Evolutionary conservation across 2,329 filamentous ascomycete species (phyloP), one percentile per base, ranked within the genome.

Genomic region (Aschersonia sp.): DNA sequence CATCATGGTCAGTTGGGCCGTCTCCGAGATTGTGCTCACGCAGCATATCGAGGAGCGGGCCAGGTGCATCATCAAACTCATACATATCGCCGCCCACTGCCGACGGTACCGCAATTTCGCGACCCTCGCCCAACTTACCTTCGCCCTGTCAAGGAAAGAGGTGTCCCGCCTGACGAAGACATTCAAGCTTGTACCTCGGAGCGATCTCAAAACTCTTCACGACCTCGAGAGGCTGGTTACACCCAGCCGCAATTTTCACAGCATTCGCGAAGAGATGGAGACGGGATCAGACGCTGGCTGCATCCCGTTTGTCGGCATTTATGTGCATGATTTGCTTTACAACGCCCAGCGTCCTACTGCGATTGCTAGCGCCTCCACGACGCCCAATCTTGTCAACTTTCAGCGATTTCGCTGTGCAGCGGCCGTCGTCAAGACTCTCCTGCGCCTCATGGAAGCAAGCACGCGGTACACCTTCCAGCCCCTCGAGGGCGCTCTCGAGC

Each of bases 1-100:
- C 62, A 78, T 92, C 53, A 85, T 90, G 68, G 85, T 89, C 51
- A 90, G 90, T 62, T 92, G 86, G 86, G 82, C 79, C 31, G 76
- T 88, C 31, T 90, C 85, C 1, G 84, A 90, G 62, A 77, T 85
- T 53, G 75, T 92, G 7, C 71, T 92, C 44, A 92, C 85, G 0
- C 76, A 82, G 53, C 69, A 81, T 48, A 64, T 82, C 9, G 78
- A 82, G 51, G 86, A 92, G 63, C 75, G 86, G 46, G 84, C 84
- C 29, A 72, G 81, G 39, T 87, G 82, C 60, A 78, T 92, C 52
- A 80, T 85, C 63, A 90, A 92, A 63, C 83, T 76, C 60, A 85
- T 92, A 50, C 86, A 90, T 66, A 85, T 90, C 53, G 86, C 86
- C 4, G 73, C 74, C 2, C 83, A 88, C 62, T 85, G 83, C 55